These are phyloP conservation scores for Clathrospora elynae DNA, from an alignment of 2,329 filamentous ascomycete genomes.

Conservation along the genomic window DNA sequence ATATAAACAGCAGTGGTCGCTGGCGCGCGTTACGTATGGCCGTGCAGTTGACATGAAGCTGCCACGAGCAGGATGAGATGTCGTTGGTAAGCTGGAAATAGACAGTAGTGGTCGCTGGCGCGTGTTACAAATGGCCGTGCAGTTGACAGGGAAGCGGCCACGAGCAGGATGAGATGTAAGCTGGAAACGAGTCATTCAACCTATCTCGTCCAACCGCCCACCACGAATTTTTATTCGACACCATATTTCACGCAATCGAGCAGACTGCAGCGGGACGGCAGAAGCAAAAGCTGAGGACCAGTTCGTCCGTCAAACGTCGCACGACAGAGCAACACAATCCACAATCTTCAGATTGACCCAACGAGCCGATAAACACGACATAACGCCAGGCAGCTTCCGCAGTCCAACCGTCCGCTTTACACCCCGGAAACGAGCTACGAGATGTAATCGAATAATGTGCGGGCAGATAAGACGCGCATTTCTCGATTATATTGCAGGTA, in stretches of 20 bases:
- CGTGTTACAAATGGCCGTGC: constrained; percentile 10
- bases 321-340: constrained; percentile 25
- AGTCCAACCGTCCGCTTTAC: constrained; percentile 14
- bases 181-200: constrained; percentile 5
- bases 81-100: constrained; percentile 11
- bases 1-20: constrained; percentile 17
- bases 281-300: constrained; percentile 23
- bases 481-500: constrained; percentile 36
- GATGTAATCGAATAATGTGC: constrained; percentile 38
- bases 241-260: constrained; percentile 8
- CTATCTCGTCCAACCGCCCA: constrained; percentile 29
- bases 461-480: constrained; percentile 38
- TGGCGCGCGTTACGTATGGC: constrained; percentile 9
- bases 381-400: constrained; percentile 10
- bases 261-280: constrained; percentile 26
- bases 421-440: constrained; percentile 21
- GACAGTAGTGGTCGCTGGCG: no score
- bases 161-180: constrained; percentile 22
- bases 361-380: constrained; percentile 12
- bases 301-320: constrained; percentile 13
- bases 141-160: constrained; percentile 21
- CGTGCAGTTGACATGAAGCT: constrained; percentile 19
- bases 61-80: constrained; percentile 24
- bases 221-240: constrained; percentile 16
- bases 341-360: constrained; percentile 12